Evolutionary conservation across 257 asterid species (phyloP).

Genomic region (Verbascum thapsus): DNA sequence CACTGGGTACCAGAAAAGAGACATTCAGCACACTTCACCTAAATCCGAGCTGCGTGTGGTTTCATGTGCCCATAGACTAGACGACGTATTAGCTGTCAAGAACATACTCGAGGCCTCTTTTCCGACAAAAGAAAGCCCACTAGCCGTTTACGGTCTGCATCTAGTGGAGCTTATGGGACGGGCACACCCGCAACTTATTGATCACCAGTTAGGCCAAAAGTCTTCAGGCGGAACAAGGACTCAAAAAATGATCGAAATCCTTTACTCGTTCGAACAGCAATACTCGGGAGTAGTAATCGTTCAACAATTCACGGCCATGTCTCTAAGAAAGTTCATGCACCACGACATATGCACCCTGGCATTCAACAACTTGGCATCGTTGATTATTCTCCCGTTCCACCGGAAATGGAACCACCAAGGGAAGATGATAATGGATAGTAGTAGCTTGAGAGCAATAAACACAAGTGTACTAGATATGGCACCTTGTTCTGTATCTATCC

Average conservation of each 20-base stretch:
- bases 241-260: slow-evolving; percentile 54
- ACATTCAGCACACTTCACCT: slow-evolving; percentile 51
- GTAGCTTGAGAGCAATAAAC: slow-evolving; percentile 56
- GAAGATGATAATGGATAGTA: slow-evolving; percentile 54
- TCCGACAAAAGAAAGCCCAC: slow-evolving; percentile 60
- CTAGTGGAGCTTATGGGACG: slow-evolving; percentile 72
- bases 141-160: slow-evolving; percentile 58
- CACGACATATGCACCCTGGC: slow-evolving; percentile 73
- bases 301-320: slow-evolving; percentile 70
- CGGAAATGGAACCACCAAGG: slow-evolving; percentile 83
- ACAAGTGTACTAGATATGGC: slow-evolving; percentile 65
- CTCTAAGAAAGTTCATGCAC: slow-evolving; percentile 71
- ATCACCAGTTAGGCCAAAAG: slow-evolving; percentile 72
- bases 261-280: slow-evolving; percentile 46
- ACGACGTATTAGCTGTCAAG: slow-evolving; percentile 53
- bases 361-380: slow-evolving; percentile 57
- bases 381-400: slow-evolving; percentile 79
- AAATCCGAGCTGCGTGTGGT: slow-evolving; percentile 64
- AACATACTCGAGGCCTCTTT: slow-evolving; percentile 53
- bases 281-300: slow-evolving; percentile 36
- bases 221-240: slow-evolving; percentile 56
- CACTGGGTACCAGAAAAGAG: slow-evolving; percentile 73
- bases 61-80: slow-evolving; percentile 52
- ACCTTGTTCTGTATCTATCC: slow-evolving; percentile 81
- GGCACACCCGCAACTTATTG: slow-evolving; percentile 63